Evolutionary conservation across 2,329 filamentous ascomycete species (phyloP), one percentile per base, ranked within the genome.

Genomic region (Talaromyces sp.): DNA sequence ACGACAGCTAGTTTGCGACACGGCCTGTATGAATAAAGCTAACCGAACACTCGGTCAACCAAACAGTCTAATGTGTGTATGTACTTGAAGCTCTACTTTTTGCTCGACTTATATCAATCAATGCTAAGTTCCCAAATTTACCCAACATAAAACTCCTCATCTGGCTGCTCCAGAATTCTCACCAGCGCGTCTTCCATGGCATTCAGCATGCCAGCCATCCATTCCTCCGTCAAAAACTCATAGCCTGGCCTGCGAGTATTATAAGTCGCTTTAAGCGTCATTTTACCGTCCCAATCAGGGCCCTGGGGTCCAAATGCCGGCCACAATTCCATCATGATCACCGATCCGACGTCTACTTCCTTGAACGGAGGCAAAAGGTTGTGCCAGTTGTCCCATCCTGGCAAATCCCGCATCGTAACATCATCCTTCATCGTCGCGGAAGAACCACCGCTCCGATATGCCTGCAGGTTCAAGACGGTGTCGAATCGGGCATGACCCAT

Each of bases 311-410:
- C 52, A 25, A 56, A 56, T 19, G 39, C 58, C 10, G 58, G 58
- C 41, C 43, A 61, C 43, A 61, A 15, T 35, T 61, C 58, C 58
- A 47, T 61, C 58, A 61, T 37, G 7, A 61, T 61, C 8, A 47
- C 39, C 2, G 27, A 61, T 31, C 58, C 58, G 22, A 27, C 17
- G 22, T 61, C 58, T 35, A 37, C 39, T 13, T 61, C 58, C 43
- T 61, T 61, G 27, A 35, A 61, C n/a, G 58, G 58, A 33, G 58
- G 39, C 31, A 61, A 47, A 19, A 61, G 41, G 19, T 50, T 61
- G 27, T 61, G 39, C 19, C 31, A 45, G 31, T 49, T 31, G 19
- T 61, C 43, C 39, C 41, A 61, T 35, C 58, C 58, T 6, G 58
- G 58, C 43, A 49, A 33, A 19, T 61, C 25, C 0, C 41, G 58